Conservation (phyloP, 2,329 filamentous ascomycete species). For the Phoma herbarum region DNA sequence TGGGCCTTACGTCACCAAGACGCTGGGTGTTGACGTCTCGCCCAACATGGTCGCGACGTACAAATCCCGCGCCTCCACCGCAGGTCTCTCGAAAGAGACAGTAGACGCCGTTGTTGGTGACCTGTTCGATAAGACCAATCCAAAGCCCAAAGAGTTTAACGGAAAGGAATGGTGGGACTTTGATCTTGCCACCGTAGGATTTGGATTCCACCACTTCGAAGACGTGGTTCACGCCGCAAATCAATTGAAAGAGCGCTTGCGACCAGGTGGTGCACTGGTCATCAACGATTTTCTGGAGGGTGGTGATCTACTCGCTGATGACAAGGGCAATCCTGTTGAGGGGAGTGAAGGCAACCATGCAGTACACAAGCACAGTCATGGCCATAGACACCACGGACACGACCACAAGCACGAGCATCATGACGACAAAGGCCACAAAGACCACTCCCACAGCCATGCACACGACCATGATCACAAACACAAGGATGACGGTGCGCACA, state of each 20-base stretch:
- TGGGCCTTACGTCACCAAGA: constrained; percentile 68
- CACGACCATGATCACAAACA: constrained; percentile 17
- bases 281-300: constrained; percentile 74
- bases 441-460: constrained; percentile 1
- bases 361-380: constrained; percentile 29
- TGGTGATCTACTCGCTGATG: constrained; percentile 44
- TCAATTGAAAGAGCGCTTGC: constrained; percentile 68
- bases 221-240: constrained; percentile 68
- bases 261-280: constrained; percentile 71
- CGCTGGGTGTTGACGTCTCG: constrained; percentile 74
- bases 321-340: constrained; percentile 34
- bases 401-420: constrained; percentile 24
- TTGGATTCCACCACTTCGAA: constrained; percentile 61
- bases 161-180: constrained; percentile 50
- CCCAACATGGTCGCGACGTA: constrained; percentile 74
- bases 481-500: too few species aligned
- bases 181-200: constrained; percentile 55
- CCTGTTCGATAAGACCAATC: constrained; percentile 43
- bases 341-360: constrained; percentile 39
- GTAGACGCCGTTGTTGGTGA: constrained; percentile 48
- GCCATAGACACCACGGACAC: constrained; percentile 33
- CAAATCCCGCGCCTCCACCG: constrained; percentile 63
- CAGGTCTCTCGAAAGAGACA: constrained; percentile 25
- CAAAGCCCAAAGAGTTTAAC: constrained; percentile 32
- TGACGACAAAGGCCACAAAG: neutral